phyloP scores from a whole-genome alignment of 2,329 filamentous ascomycete species.

The Phialocephala subalpina region DNA sequence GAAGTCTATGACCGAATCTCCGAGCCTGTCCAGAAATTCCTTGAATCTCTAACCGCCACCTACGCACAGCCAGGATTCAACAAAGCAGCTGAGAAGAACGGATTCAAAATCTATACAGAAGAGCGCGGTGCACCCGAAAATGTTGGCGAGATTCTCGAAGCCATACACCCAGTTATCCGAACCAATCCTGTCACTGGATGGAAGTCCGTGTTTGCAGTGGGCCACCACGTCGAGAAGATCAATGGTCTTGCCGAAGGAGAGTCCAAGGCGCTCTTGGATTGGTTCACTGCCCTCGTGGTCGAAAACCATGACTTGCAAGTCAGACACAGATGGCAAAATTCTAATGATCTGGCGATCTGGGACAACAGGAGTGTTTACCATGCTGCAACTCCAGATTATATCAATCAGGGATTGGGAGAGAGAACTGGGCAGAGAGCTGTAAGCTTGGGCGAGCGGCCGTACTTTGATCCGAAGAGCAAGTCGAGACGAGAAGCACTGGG shows the following conservation, averaged over 20 bases:
- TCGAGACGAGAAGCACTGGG: slow-evolving; percentile 47
- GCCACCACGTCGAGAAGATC: slow-evolving; percentile 58
- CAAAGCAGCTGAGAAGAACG: slow-evolving; percentile 53
- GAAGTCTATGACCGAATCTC: slow-evolving; percentile 72
- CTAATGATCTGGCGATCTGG: slow-evolving; percentile 59
- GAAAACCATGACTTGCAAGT: slow-evolving; percentile 66
- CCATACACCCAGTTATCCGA: slow-evolving; percentile 61
- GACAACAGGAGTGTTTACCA: slow-evolving; percentile 65
- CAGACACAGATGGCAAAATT: slow-evolving; percentile 45
- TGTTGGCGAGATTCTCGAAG: slow-evolving; percentile 54
- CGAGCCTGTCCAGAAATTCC: slow-evolving; percentile 61
- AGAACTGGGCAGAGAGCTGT: slow-evolving; percentile 57
- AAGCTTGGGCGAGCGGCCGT: slow-evolving; percentile 58
- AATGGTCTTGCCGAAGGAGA: slow-evolving; percentile 58
- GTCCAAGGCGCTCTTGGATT: slow-evolving; percentile 56
- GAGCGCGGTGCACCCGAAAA: slow-evolving; percentile 59
- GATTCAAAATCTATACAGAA: slow-evolving; percentile 53
- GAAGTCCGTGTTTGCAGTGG: slow-evolving; percentile 62
- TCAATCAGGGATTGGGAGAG: slow-evolving; percentile 51
- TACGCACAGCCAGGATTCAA: slow-evolving; percentile 60
- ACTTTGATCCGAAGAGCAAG: slow-evolving; percentile 55
- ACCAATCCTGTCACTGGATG: slow-evolving; percentile 67
- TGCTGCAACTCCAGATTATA: slow-evolving; percentile 61
- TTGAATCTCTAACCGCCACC: slow-evolving; percentile 65
- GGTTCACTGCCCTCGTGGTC: slow-evolving; percentile 58